A percentile compares a stretch with the other conserved stretches of the same genome.
Conservation (phyloP, 805 yeast species). For the Hanseniaspora valbyensis region DNA sequence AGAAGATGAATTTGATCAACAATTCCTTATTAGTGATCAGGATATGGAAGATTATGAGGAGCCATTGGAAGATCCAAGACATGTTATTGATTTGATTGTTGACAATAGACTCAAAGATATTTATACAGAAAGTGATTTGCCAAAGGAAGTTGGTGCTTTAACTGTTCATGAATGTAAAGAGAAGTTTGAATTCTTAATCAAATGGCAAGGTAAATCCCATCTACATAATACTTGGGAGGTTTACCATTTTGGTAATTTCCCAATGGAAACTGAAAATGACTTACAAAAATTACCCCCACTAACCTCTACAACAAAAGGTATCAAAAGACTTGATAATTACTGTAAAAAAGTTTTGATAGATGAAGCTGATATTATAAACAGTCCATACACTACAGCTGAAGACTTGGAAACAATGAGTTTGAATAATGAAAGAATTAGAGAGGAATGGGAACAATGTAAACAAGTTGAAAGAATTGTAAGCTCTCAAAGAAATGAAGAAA, state of each 20-base stretch:
- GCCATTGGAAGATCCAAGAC: conserved; percentile 9
- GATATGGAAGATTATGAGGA: conserved; percentile 23
- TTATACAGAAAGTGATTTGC: conserved; percentile 27
- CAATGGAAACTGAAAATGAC: conserved; percentile 18
- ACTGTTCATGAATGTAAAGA: conserved; percentile 43
- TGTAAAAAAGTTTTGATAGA: conserved; percentile 62
- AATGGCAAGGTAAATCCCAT: conserved; percentile 84
- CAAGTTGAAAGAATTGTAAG: conserved; percentile 84
- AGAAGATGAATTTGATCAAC: conserved; percentile 22
- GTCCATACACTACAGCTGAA: conserved; percentile 75
- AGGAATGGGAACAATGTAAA: conserved; percentile 72
- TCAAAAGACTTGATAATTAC: conserved; percentile 80
- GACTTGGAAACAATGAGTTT: conserved; percentile 89
- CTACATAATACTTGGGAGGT: conserved; percentile 92
- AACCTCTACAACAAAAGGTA: conserved; percentile 45
- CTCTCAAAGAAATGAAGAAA: conserved; percentile 56
- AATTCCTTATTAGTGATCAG: conserved; percentile 17
- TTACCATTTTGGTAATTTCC: conserved; percentile 30
- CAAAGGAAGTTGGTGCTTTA: conserved; percentile 23
- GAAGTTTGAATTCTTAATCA: conserved; percentile 53
- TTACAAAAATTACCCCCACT: conserved; percentile 10
- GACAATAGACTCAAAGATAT: conserved; percentile 19
- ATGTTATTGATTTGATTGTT: conserved; percentile 2
- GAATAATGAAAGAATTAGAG: conserved; percentile 74
- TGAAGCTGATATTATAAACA: conserved; percentile 67